A percentile compares a stretch with the other conserved stretches of the same genome.
Evolutionary conservation across 345 rosid species (phyloP).

Genomic region (Gossypium bickii): DNA sequence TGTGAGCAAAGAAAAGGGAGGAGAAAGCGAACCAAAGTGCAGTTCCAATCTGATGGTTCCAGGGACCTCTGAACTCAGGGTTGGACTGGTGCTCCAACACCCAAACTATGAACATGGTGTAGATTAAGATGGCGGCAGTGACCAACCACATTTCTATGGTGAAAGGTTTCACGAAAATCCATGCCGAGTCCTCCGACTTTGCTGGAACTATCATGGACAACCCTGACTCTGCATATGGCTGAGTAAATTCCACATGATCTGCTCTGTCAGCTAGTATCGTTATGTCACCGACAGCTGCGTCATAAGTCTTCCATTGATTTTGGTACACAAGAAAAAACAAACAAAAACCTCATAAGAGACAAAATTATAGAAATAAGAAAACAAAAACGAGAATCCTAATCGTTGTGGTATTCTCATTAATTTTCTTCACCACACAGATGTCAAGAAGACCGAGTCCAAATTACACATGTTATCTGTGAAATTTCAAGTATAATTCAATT

Average conservation of each 20-base stretch:
- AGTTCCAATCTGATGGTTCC: conserved; percentile 31
- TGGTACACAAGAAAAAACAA: background rate
- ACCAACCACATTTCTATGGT: conserved; percentile 45
- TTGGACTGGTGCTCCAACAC: conserved; percentile 38
- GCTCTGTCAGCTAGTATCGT: conserved; percentile 40
- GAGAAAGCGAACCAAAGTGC: conserved; percentile 49
- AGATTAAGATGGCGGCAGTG: conserved; percentile 32
- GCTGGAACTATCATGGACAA: conserved; percentile 46
- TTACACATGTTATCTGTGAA: background rate
- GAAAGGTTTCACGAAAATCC: conserved; percentile 51
- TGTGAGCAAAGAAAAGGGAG: conserved; percentile 53
- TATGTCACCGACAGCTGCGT: conserved; percentile 44
- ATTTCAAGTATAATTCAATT: background rate
- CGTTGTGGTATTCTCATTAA: background rate
- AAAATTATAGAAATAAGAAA: background rate
- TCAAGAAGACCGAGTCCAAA: background rate
- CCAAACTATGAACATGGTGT: conserved; percentile 49
- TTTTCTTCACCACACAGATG: background rate
- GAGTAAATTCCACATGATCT: conserved; percentile 43
- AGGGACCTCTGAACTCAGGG: conserved; percentile 36
- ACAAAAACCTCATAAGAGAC: conserved; percentile 4
- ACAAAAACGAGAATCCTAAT: background rate
- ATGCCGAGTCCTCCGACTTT: conserved; percentile 19
- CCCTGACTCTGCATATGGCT: conserved; percentile 47
- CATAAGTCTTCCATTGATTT: conserved; percentile 33